A percentile compares a stretch with the other conserved stretches of the same genome.
phyloP scores from a whole-genome alignment of 257 asterid genomes.

The Ajuga chamaepitys region DNA sequence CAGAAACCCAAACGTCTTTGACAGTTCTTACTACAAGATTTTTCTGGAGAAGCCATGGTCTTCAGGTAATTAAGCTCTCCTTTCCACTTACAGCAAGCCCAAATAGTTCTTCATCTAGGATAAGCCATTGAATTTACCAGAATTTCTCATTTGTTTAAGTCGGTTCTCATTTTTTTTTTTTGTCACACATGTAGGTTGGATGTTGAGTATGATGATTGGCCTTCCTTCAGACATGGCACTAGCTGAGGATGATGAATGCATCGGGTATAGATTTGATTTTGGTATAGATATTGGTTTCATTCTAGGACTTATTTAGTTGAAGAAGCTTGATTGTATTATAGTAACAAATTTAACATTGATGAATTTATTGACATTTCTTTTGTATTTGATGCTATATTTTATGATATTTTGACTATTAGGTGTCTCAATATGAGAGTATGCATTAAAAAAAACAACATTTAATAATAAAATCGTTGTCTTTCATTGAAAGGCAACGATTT shows the following conservation, averaged over 20 bases:
- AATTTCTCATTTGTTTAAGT: background rate
- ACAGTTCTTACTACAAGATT: slow-evolving; percentile 76
- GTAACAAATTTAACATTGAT: no score
- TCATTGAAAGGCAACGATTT: no score
- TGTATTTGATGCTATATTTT: no score
- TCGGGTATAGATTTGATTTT: no score
- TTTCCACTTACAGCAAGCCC: background rate
- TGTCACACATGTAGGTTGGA: slow-evolving; percentile 40
- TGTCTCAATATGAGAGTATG: no score
- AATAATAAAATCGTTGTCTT: no score
- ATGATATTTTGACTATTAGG: no score
- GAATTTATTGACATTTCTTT: no score
- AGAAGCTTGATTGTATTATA: no score
- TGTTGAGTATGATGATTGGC: slow-evolving; percentile 85
- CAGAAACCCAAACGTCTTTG: slow-evolving; percentile 70
- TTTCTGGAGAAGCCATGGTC: slow-evolving; percentile 89
- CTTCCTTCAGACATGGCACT: slow-evolving; percentile 93
- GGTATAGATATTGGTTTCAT: no score
- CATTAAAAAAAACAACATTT: no score
- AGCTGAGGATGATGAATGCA: slow-evolving; percentile 73
- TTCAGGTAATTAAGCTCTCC: slow-evolving; percentile 38
- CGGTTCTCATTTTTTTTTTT: background rate
- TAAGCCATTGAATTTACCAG: background rate
- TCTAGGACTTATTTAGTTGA: no score
- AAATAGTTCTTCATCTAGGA: background rate